Evolutionary conservation across 164 flowering plant genomes (phyloP).

Genomic region (Magnolia officinalis): DNA sequence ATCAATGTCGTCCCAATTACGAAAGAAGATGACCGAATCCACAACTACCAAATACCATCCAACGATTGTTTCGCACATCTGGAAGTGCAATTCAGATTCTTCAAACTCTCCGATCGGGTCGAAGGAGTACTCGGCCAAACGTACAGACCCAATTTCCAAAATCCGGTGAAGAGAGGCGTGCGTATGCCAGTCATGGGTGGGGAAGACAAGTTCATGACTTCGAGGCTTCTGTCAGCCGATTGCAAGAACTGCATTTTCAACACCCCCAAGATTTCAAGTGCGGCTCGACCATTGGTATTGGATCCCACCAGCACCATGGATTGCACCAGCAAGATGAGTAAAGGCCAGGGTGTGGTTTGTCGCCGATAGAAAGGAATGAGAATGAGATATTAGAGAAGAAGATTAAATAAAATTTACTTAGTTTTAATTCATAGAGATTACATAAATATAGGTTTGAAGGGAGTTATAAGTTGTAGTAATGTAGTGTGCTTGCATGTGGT

Average conservation of each 20-base stretch:
- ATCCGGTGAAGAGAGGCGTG: slow-evolving; percentile 59
- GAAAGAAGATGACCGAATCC: slow-evolving; percentile 51
- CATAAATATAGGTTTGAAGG: too few relatives aligned
- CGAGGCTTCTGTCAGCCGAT: slow-evolving; percentile 43
- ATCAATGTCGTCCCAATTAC: slow-evolving; percentile 54
- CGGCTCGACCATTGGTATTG: slow-evolving; percentile 9
- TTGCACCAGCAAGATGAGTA: slow-evolving; percentile 19
- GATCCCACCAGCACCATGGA: slow-evolving; percentile 9
- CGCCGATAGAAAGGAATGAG: slow-evolving; percentile 8
- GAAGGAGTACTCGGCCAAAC: slow-evolving; percentile 74
- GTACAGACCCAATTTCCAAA: slow-evolving; percentile 52
- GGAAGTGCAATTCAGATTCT: slow-evolving; percentile 37
- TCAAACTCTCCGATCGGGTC: slow-evolving; percentile 35
- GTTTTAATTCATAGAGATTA: too few relatives aligned
- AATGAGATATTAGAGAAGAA: too few relatives aligned
- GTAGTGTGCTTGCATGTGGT: too few relatives aligned
- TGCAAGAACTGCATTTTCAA: slow-evolving; percentile 34
- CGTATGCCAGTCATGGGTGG: slow-evolving; percentile 82
- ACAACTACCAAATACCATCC: slow-evolving; percentile 53
- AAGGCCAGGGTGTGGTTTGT: slow-evolving; percentile 25
- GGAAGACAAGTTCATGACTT: slow-evolving; percentile 59
- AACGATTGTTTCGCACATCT: slow-evolving; percentile 54
- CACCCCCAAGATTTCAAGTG: not conserved
- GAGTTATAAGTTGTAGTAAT: too few relatives aligned
- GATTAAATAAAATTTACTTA: too few relatives aligned